Base-by-base conservation (phyloP, 2,329 filamentous ascomycete species). In the Tothia fuscella region DNA sequence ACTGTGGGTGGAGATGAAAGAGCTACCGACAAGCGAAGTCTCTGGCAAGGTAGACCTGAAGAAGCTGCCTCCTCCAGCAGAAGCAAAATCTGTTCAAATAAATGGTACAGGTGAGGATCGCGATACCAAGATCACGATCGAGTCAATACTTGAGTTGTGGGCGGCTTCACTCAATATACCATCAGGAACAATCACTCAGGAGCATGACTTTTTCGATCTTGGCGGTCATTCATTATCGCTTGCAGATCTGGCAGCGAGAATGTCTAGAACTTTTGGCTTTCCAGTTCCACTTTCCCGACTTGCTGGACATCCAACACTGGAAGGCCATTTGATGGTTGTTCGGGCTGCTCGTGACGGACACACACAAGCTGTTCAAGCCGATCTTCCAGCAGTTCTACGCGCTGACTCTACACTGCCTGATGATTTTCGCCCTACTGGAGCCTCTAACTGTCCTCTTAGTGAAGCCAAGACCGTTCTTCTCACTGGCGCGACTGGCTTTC, bases 131-230 rank as follows among this genome's bases (percentile, higher is more conserved):
- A 78, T 87, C 50, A 71, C 68, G 46, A 68, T 80, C 42, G 71
- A 81, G 37, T 74, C 77, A 13, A 75, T 89, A 26, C 74, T 79
- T 12, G 74, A 79, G 49, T 68, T 81, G 41, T 89, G 83, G 83
- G 79, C 82, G 2, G 67, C 74, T 2, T 74, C 78, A 20, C 67
- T 89, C 12, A 77, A 79, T 47, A 71, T 80, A n/a, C 71, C 80
- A 0, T 62, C 67, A 7, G 69, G 61, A 30, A 66, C 72, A 16
- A 73, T 88, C 19, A 81, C 79, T 40, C 53, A 72, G 2, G 77
- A 83, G 47, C 78, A 85, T 56, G 80, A 78, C 56, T 89, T 89
- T 59, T 89, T 88, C 55, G 83, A 88, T 46, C 65, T 89, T 2
- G 83, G 83, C 26, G 83, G 83, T 0, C 83, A 89, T 58, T 87